Evolutionary conservation across 805 yeast genomes (phyloP).

Genomic region (Alloascoidea africana): DNA sequence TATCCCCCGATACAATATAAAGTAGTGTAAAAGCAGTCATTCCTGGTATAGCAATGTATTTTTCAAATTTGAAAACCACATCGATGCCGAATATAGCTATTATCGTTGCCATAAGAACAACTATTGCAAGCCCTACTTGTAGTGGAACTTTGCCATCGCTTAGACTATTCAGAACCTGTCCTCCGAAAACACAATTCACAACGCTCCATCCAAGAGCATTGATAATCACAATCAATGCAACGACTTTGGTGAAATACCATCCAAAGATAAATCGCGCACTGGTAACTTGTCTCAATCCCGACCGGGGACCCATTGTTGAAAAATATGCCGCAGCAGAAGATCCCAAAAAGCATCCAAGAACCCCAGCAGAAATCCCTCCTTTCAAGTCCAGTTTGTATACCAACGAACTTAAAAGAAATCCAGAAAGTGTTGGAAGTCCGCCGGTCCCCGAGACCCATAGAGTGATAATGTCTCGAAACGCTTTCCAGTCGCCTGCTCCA

Average conservation of each 20-base stretch:
- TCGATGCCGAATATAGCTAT: slow-evolving; percentile 72
- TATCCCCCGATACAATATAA: slow-evolving; percentile 30
- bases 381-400: slow-evolving; percentile 54
- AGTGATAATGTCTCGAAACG: slow-evolving; percentile 31
- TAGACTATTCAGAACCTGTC: slow-evolving; percentile 58
- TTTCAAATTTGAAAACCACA: slow-evolving; percentile 53
- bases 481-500: slow-evolving; percentile 10
- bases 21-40: slow-evolving; percentile 49
- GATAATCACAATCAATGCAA: slow-evolving; percentile 53
- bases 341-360: slow-evolving; percentile 51
- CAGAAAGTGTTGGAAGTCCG: slow-evolving; percentile 76
- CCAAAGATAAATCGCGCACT: slow-evolving; percentile 71
- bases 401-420: slow-evolving; percentile 63
- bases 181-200: slow-evolving; percentile 80
- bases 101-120: slow-evolving; percentile 43
- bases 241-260: slow-evolving; percentile 69
- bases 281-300: slow-evolving; percentile 85
- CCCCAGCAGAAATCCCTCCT: slow-evolving; percentile 47
- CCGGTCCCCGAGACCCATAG: slow-evolving; percentile 82
- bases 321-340: slow-evolving; percentile 72
- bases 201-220: slow-evolving; percentile 92
- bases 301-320: slow-evolving; percentile 77
- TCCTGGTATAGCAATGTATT: slow-evolving; percentile 54
- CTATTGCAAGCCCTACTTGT: slow-evolving; percentile 60
- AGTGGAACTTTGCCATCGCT: slow-evolving; percentile 53